Percentiles rank a stretch among this genome's conserved stretches.
Conservation (phyloP, 1,139 yeast species). For the Sugiyamaella pinicola region DNA sequence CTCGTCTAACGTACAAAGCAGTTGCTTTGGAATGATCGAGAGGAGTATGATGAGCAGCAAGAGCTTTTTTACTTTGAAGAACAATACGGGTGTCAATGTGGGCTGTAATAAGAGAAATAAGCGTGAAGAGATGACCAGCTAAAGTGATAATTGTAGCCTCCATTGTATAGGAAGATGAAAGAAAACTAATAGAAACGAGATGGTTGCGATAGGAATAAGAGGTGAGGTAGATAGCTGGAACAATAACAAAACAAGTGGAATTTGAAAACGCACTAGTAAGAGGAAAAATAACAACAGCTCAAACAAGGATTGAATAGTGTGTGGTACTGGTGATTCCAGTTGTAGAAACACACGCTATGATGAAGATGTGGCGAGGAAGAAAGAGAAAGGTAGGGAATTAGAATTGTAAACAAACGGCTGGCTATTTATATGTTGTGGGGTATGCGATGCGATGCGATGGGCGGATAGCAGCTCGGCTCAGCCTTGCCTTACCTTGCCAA, state of each 20-base stretch:
- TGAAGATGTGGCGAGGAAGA: not conserved
- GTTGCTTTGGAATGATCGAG: slow-evolving; percentile 43
- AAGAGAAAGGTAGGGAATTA: no score
- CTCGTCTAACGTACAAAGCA: slow-evolving; percentile 52
- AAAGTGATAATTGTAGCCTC: slow-evolving; percentile 26
- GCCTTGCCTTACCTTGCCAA: not conserved
- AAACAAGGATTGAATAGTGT: not conserved
- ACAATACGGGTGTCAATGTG: slow-evolving; percentile 19
- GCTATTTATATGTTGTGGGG: not conserved
- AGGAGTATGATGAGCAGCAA: slow-evolving; percentile 26
- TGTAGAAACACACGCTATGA: no score
- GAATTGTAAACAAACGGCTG: not conserved
- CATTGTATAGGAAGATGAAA: slow-evolving; percentile 18
- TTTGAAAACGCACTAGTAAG: not conserved
- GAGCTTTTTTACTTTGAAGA: slow-evolving; percentile 19
- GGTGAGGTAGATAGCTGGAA: not conserved
- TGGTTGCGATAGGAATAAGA: not conserved
- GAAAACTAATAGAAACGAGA: not conserved
- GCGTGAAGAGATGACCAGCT: slow-evolving; percentile 22
- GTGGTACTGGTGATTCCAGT: no score
- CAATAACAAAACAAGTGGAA: not conserved
- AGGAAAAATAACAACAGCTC: not conserved
- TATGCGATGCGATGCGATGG: no score
- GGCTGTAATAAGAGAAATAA: slow-evolving; percentile 21
- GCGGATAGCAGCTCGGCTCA: not conserved